Conservation (phyloP, 495 filamentous ascomycete genomes). For the Aspergillus cavernicola region DNA sequence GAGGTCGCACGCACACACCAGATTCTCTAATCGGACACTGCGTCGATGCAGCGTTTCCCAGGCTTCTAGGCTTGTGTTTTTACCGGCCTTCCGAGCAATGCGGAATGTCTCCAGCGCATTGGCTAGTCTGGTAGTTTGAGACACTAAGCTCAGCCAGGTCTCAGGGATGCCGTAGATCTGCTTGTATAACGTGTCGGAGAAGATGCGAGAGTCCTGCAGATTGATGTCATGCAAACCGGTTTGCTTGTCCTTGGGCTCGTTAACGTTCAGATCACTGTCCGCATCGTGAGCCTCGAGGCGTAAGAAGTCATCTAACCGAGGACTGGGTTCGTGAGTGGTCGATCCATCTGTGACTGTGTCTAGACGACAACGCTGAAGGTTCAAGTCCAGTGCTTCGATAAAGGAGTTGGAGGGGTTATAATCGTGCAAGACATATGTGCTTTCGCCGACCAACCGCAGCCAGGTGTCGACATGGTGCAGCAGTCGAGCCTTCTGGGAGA, state of each 20-base stretch:
- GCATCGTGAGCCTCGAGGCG: conserved; percentile 26
- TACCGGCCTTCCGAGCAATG: conserved; percentile 9
- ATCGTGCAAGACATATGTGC: conserved; percentile 34
- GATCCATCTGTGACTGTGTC: not conserved
- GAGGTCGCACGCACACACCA: conserved; percentile 31
- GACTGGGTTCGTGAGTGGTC: not conserved
- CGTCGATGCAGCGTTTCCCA: conserved; percentile 33
- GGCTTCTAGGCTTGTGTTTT: conserved; percentile 19
- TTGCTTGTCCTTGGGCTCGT: conserved; percentile 30
- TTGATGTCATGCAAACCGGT: conserved; percentile 31
- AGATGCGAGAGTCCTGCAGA: conserved; percentile 31
- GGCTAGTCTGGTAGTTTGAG: conserved; percentile 33
- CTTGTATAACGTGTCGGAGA: conserved; percentile 28
- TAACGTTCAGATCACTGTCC: conserved; percentile 34
- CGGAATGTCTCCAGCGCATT: conserved; percentile 30
- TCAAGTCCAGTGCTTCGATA: conserved; percentile 20
- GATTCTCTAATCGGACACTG: conserved; percentile 29
- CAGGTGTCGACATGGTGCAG: conserved; percentile 36
- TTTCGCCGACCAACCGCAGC: conserved; percentile 34
- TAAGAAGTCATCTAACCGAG: conserved; percentile 32
- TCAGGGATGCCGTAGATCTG: conserved; percentile 36
- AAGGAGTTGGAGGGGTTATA: conserved; percentile 26
- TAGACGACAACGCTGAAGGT: conserved; percentile 1
- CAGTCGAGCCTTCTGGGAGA: conserved; percentile 33
- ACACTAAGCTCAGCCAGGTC: conserved; percentile 35